Base-by-base conservation (phyloP, 768 basidiomycete genomes). In the Dacryopinax primogenitus region DNA sequence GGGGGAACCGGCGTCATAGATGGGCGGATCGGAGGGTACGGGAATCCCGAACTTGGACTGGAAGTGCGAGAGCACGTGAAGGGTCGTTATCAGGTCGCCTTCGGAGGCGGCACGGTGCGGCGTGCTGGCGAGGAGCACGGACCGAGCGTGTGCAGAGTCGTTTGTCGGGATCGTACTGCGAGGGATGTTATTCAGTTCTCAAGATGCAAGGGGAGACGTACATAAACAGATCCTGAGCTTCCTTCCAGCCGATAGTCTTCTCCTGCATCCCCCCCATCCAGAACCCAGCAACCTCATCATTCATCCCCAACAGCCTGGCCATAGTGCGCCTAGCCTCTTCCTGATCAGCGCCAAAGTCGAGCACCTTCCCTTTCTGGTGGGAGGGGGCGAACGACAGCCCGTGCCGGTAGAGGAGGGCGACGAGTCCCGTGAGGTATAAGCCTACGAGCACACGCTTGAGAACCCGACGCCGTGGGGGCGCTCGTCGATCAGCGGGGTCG, bases 21-120 rank as follows among this genome's bases (percentile, higher is more conserved):
- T 78, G 18, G 87, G 85, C n/a, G 76, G 68, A 9, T 77, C 70
- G 3, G 61, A 61, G 23, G 69, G 65, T 3, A 23, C 21, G 15
- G 65, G 23, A 15, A 72, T 83, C 34, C 79, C 79, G 61, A 93
- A 78, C 69, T 87, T 81, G 16, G 76, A 75, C 71, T 87, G 87
- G 74, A 92, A 85, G 67, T 87, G 76, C 26, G 81, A 73, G 65
- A 92, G 81, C 66, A 92, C 80, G 32, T 79, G 76, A 69, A 84
- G 82, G 4, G 90, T 89, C 4, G 85, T 84, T 64, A 77, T 73
- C 64, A 83, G 73, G 72, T 88, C 86, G 67, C 81, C 81, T 1
- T 74, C 66, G 23, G 85, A 84, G 9, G 87, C 87, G 2, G 87
- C 88, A 61, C 87, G 76, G 74, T 90, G 89, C 28, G 88, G 86